These are phyloP conservation scores for Dimocarpus longan DNA, from an alignment of 345 rosid species.

Conservation along the genomic window DNA sequence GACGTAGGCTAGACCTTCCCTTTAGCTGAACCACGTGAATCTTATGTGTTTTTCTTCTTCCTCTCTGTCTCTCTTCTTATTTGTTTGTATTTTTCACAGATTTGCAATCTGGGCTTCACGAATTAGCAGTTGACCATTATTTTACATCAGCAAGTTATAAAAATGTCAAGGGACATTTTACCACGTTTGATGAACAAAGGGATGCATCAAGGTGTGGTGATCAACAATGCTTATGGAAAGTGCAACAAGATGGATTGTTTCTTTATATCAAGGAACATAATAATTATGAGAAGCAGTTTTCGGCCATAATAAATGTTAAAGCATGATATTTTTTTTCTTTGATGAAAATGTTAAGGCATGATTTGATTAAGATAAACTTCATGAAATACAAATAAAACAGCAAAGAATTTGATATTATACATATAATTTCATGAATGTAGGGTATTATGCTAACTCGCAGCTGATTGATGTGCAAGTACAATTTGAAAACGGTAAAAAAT, in stretches of 20 bases:
- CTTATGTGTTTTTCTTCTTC: too few relatives aligned
- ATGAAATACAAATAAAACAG: too few relatives aligned
- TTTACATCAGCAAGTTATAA: too few relatives aligned
- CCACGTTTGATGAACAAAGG: neutral
- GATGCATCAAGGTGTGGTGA: constrained; percentile 5
- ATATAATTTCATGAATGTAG: neutral
- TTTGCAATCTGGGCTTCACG: too few relatives aligned
- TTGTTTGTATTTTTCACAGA: too few relatives aligned
- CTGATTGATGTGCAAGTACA: neutral
- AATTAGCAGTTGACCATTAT: too few relatives aligned
- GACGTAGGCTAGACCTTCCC: too few relatives aligned
- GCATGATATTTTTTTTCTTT: too few relatives aligned
- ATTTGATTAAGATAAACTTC: too few relatives aligned
- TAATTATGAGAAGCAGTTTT: constrained; percentile 14
- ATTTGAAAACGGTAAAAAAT: neutral
- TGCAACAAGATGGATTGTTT: constrained; percentile 9
- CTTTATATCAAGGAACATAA: neutral
- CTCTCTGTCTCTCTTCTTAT: too few relatives aligned
- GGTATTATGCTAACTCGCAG: neutral
- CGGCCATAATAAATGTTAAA: neutral
- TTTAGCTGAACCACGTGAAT: too few relatives aligned
- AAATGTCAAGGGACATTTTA: constrained; percentile 5
- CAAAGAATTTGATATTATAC: neutral
- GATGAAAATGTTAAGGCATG: too few relatives aligned
- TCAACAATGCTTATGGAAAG: constrained; percentile 14